A percentile compares a stretch with the other conserved stretches of the same genome.
Evolutionary conservation across 352 stramenopile genomes (phyloP).

Genomic region (Lagenidium giganteum): DNA sequence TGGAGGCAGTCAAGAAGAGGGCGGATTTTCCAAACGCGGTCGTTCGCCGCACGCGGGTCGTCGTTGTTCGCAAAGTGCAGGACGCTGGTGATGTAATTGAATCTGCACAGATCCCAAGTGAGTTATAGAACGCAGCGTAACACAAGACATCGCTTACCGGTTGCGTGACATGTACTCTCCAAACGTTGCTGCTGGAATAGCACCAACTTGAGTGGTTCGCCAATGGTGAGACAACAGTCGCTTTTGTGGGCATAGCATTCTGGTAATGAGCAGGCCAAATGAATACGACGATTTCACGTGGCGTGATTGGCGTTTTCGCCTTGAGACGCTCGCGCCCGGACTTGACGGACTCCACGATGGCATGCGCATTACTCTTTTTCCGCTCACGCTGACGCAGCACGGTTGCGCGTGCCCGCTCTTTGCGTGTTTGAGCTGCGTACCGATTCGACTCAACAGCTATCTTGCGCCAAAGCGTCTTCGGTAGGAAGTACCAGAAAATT

Average conservation of each 20-base stretch:
- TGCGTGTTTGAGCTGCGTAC: neutral
- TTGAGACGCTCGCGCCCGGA: neutral
- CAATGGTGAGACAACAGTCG: slow-evolving; percentile 14
- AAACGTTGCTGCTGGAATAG: slow-evolving; percentile 9
- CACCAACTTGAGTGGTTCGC: slow-evolving; percentile 3
- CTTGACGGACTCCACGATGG: slow-evolving; percentile 1
- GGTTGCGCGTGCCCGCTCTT: neutral
- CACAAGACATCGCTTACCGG: too few species aligned
- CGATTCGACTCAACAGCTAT: neutral
- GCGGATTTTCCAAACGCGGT: slow-evolving; percentile 11
- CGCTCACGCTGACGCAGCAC: neutral
- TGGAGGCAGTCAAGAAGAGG: slow-evolving; percentile 1
- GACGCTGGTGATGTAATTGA: neutral
- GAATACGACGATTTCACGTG: neutral
- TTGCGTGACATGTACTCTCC: slow-evolving; percentile 1
- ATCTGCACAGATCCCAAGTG: too few species aligned
- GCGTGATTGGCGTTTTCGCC: neutral
- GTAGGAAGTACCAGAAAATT: slow-evolving; percentile 1
- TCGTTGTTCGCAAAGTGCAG: slow-evolving; percentile 15
- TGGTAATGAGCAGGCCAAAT: neutral
- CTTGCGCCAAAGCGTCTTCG: neutral
- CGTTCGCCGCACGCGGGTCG: neutral
- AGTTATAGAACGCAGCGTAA: too few species aligned
- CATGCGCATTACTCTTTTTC: neutral
- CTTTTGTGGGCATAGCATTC: slow-evolving; percentile 7